phyloP scores from a whole-genome alignment of 169 alveolate species.

The Besnoitia besnoiti region DNA sequence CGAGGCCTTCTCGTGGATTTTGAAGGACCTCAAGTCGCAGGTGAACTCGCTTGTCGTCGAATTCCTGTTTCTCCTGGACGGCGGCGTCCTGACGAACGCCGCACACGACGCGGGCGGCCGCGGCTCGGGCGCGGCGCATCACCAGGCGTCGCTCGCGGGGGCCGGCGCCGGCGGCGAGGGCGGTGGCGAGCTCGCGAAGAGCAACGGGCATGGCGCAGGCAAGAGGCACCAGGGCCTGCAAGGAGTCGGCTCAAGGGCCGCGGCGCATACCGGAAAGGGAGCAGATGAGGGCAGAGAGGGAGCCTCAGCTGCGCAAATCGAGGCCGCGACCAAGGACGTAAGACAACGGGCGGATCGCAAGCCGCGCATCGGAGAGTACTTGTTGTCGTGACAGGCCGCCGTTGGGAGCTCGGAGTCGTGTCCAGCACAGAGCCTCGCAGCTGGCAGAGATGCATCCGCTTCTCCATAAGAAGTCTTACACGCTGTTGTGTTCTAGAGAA shows the following conservation, averaged over 20 bases:
- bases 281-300: background rate
- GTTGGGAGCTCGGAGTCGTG: too few relatives aligned
- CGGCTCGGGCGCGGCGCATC: background rate
- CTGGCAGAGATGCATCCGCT: too few relatives aligned
- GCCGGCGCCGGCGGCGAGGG: background rate
- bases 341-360: background rate
- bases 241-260: background rate
- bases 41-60: slow-evolving; percentile 79
- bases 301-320: background rate
- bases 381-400: too few relatives aligned
- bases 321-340: background rate
- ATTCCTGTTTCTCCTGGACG: slow-evolving; percentile 72
- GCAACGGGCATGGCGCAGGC: too few relatives aligned
- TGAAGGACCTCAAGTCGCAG: slow-evolving; percentile 81
- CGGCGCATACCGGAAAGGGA: background rate
- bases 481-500: too few relatives aligned
- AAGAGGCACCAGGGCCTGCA: background rate
- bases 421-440: too few relatives aligned
- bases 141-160: background rate
- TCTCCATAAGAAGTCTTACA: too few relatives aligned
- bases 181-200: background rate
- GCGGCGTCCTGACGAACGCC: slow-evolving; percentile 77
- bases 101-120: slow-evolving; percentile 52
- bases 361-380: too few relatives aligned
- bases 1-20: slow-evolving; percentile 84